phyloP scores from a whole-genome alignment of 768 basidiomycete genomes.

The Boletus tomentosulus region DNA sequence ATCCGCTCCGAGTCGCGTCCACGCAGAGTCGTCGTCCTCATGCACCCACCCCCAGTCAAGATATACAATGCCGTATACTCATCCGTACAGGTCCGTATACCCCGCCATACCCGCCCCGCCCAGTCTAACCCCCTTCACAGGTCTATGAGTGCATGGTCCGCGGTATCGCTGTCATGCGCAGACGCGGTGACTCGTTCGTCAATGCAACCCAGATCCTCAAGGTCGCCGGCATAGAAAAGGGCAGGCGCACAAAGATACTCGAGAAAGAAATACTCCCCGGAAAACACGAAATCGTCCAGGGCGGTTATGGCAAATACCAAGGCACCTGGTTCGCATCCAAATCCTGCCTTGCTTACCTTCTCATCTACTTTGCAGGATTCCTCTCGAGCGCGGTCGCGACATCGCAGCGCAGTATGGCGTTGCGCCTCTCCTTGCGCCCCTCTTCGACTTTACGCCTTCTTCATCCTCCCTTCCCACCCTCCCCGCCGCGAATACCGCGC shows the following conservation, averaged over 20 bases:
- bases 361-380: slow-evolving; percentile 64
- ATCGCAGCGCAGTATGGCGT: slow-evolving; percentile 92
- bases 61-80: slow-evolving; percentile 94
- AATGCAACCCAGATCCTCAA: slow-evolving; percentile 99
- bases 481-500: slow-evolving; percentile 44
- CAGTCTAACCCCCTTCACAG: slow-evolving; percentile 35
- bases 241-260: slow-evolving; percentile 90
- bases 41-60: slow-evolving; percentile 54
- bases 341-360: slow-evolving; percentile 2
- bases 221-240: slow-evolving; percentile 97
- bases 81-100: slow-evolving; percentile 64
- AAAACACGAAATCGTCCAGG: slow-evolving; percentile 97
- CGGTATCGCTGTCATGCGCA: slow-evolving; percentile 97
- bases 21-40: slow-evolving; percentile 19
- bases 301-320: slow-evolving; percentile 98
- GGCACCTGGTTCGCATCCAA: slow-evolving; percentile 80
- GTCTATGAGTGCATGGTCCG: slow-evolving; percentile 98
- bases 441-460: slow-evolving; percentile 90
- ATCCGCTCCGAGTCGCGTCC: slow-evolving; percentile 28
- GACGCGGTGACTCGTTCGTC: slow-evolving; percentile 90
- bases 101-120: neutral
- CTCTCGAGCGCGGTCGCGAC: slow-evolving; percentile 89
- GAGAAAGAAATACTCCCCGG: slow-evolving; percentile 96
- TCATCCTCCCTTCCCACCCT: slow-evolving; percentile 66
- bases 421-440: slow-evolving; percentile 75